Evolutionary conservation across 805 yeast genomes (phyloP), one percentile per base, ranked within the genome.

Genomic region (Starmerella scarabaei): DNA sequence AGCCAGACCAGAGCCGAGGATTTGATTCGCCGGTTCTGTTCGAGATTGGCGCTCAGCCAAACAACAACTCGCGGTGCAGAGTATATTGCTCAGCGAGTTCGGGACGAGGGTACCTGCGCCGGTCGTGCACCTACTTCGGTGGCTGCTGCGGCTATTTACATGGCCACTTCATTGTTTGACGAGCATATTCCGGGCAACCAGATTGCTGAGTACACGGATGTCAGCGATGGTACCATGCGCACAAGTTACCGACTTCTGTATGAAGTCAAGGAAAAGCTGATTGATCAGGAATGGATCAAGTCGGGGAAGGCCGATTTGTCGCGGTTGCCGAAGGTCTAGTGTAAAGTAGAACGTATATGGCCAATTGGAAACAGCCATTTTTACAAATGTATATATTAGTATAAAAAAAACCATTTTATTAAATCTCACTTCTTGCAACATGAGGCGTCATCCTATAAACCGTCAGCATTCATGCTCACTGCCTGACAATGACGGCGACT

Each of bases 91-190:
- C 75, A 84, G 56, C 71, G 79, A 49, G 84, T 93, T 54, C 81
- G 83, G 56, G 94, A 82, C 47, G 78, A 80, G 46, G 95, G 96
- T 41, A 93, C 88, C 29, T 68, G 91, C 54, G 96, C 94, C 15
- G 97, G 98, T 53, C 73, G 95, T 51, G 82, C 95, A 3, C 98
- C 98, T 21, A 86, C 86, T 40, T 88, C 98, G 28, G 84, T 91
- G 55, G 96, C 97, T 0, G 97, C 97, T 6, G 93, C 96, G 1
- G 93, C 91, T 4, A 88, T 91, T 36, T 91, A 88, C 62, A 78
- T 91, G 81, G 82, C 94, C 5, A 80, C 88, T 3, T 65, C 82
- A n/a, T 64, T 91, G n/a, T 86, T 86, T 58, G 80, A 80, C 33
- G 77, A 78, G 27, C 80, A 75, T 37, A 66, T 83, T 28, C 67